Base-by-base conservation (phyloP, 306 rosid genomes). In the Fragaria iinumae region DNA sequence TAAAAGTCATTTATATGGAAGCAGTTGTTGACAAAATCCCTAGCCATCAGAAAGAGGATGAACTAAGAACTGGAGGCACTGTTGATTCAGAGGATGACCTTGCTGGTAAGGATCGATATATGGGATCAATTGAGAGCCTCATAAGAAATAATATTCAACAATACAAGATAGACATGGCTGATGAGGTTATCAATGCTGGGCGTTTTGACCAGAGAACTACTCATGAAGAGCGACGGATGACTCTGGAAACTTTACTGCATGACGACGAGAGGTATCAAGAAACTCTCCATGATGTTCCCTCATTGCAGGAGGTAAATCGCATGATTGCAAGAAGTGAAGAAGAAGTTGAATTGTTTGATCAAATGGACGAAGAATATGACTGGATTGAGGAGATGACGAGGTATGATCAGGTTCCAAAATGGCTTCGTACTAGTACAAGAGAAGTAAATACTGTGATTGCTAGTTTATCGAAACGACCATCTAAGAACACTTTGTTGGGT, bases 151-250 rank as follows among this genome's bases (percentile, higher is more conserved):
- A 92, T 79, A 95, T 95, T 82, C 98, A 95, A 74, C 98, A 95
- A 52, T 95, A 92, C 79, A 95, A 95, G 88, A 95, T 95, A 79
- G 97, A 95, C 86, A 95, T 95, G 98, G 98, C 98, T 69, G 98
- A 95, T 79, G 98, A 95, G 92, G 97, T 95, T 65, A 95, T 95
- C 78, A 95, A 95, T 87, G 97, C 98, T 67, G 98, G 98, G 78
- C 98, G 98, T 77, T 95, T 95, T 88, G 98, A 95, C 86, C 98
- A 95, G 79, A 86, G 98, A 81, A 95, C 98, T 69, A 92, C 98
- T 25, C 98, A 95, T 81, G 98, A 92, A 84, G 98, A 95, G 83
- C 91, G 98, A 59, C 97, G 97, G 71, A 69, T 90, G 87, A 95
- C 98, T 73, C 71, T 95, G 62, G 98, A 95, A 88, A 95, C 98